Evolutionary conservation across 2,329 filamentous ascomycete genomes (phyloP).

Genomic region (Penicillium griseofulvum): DNA sequence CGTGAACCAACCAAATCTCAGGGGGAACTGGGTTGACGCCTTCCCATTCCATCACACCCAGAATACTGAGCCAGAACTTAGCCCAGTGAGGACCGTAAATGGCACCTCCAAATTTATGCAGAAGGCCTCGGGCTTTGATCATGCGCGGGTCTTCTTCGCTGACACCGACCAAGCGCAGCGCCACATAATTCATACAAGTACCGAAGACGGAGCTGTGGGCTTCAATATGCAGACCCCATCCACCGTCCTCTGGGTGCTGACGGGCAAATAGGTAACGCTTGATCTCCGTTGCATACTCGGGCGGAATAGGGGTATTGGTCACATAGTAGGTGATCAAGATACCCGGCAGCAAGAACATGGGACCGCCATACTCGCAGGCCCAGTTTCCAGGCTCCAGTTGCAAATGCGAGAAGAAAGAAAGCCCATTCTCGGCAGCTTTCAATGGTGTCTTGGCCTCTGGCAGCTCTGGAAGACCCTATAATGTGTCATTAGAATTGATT

Average conservation of each 20-base stretch:
- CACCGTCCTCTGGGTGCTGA: slow-evolving; percentile 83
- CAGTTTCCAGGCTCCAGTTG: slow-evolving; percentile 89
- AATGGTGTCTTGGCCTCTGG: slow-evolving; percentile 69
- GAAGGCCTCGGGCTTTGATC: slow-evolving; percentile 75
- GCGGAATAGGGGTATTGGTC: slow-evolving; percentile 81
- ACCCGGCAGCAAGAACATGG: slow-evolving; percentile 90
- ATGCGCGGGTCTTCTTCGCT: slow-evolving; percentile 79
- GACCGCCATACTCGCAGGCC: slow-evolving; percentile 96
- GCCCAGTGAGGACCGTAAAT: slow-evolving; percentile 85
- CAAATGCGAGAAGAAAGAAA: slow-evolving; percentile 84
- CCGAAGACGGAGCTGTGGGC: slow-evolving; percentile 90
- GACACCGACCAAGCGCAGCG: slow-evolving; percentile 76
- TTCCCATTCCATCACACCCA: slow-evolving; percentile 84
- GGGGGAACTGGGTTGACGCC: slow-evolving; percentile 92
- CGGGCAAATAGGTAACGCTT: slow-evolving; percentile 87
- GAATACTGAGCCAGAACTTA: slow-evolving; percentile 89
- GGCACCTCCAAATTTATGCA: slow-evolving; percentile 85
- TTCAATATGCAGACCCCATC: slow-evolving; percentile 95
- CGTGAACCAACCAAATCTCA: slow-evolving; percentile 69
- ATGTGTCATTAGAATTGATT: not conserved
- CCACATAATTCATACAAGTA: slow-evolving; percentile 81
- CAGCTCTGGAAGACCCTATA: slow-evolving; percentile 70
- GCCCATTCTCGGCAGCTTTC: slow-evolving; percentile 75
- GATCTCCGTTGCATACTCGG: slow-evolving; percentile 79
- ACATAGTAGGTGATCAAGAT: slow-evolving; percentile 83